Evolutionary conservation across 225 moss, liverwort and hornwort genomes (phyloP), one percentile per base, ranked within the genome.

Genomic region (Bryum argenteum): DNA sequence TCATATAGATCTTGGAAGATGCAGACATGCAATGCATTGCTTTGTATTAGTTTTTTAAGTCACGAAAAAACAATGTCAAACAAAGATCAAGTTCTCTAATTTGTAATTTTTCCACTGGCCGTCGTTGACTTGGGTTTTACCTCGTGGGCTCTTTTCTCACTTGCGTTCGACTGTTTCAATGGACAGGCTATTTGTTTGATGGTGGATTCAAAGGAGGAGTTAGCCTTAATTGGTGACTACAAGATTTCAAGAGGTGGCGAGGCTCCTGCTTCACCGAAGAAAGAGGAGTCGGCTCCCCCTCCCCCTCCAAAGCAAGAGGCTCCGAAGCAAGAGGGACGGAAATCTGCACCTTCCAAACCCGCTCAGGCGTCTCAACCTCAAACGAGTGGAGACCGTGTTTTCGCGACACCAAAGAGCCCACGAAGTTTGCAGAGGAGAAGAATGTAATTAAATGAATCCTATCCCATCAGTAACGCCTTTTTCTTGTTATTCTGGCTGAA

Each of bases 391-490:
- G 85, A 81, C 58, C 84, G 94, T 51, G 79, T 94, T 69, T 94
- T 97, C 63, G 94, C 97, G 28, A 90, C 91, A 73, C 97, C 97
- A 70, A n/a, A n/a, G n/a, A n/a, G 94, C 93, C 91, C 63, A 87
- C 78, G 79, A 97, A 94, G 71, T 78, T 97, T 41, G 90, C 94
- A 20, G 87, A 85, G 41, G 94, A 97, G 11, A 94, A 89, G 51
- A 89, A 76, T 73, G 91, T 93, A 78, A 55, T 48, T 23, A 20
- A 61, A 39, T 59, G 48, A 58, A 69, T 71, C 47, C 16, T 54
- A 5, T 53, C 43, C 20, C 42, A 12, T 58, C 21, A 33, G 7
- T 4, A 33, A 5, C 57, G 10, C 11, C n/a, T n/a, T n/a, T n/a
- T 37, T 7, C 45, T 62, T 41, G 11, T 58, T 19, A 2, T 60